Conservation (phyloP, 2,329 filamentous ascomycete species). For the Macroventuria anomochaeta region DNA sequence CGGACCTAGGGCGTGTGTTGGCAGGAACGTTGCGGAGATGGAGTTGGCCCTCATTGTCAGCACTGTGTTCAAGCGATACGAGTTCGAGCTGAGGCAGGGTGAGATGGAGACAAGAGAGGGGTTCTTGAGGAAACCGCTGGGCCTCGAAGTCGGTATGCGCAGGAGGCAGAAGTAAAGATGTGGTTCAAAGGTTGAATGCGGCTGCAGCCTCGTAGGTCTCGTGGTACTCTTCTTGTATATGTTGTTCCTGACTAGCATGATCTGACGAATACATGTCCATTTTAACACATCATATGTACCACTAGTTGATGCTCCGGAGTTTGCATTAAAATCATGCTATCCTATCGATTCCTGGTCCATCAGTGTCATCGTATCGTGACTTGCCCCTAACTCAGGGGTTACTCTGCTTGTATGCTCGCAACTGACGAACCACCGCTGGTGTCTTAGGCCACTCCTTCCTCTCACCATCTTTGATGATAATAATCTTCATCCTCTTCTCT, state of each 20-base stretch:
- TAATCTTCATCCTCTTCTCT: constrained; percentile 7
- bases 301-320: not conserved
- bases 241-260: not conserved
- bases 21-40: constrained; percentile 87
- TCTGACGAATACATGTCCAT: not conserved
- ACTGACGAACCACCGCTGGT: constrained; percentile 2
- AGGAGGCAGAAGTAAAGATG: constrained; percentile 46
- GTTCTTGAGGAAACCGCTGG: constrained; percentile 80
- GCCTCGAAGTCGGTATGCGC: constrained; percentile 68
- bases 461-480: not conserved
- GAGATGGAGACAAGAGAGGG: constrained; percentile 78
- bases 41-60: constrained; percentile 79
- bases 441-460: constrained; percentile 10
- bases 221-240: constrained; percentile 6
- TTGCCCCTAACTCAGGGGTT: not conserved
- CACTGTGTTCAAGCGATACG: constrained; percentile 68
- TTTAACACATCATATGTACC: not conserved
- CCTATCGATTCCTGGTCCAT: too few species aligned
- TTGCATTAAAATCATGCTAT: too few species aligned
- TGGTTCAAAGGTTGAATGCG: not conserved
- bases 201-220: not conserved
- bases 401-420: not conserved
- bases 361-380: too few species aligned
- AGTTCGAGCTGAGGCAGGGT: constrained; percentile 63
- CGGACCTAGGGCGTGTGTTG: constrained; percentile 62